Evolutionary conservation across 2,329 filamentous ascomycete genomes (phyloP).

Genomic region (Ceratocystis ficicola): DNA sequence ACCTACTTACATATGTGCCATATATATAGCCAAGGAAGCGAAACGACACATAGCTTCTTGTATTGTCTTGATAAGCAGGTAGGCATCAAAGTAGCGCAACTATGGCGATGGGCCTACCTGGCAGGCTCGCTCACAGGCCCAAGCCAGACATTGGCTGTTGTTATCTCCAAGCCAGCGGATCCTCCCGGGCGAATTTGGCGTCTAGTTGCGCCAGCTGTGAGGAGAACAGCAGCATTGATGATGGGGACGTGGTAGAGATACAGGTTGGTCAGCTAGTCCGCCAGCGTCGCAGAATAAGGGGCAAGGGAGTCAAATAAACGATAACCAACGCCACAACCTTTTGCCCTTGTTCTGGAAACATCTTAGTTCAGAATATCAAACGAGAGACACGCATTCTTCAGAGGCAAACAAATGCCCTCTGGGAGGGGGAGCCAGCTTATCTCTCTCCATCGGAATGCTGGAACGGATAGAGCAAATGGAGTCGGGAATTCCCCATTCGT

Average conservation of each 20-base stretch:
- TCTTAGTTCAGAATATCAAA: not conserved
- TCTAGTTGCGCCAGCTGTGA: not conserved
- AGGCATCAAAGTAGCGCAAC: not conserved
- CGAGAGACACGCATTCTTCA: constrained; percentile 12
- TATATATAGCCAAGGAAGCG: too few relatives aligned
- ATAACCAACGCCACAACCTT: not conserved
- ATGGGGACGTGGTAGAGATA: not conserved
- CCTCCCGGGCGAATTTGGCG: not conserved
- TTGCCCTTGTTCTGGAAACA: not conserved
- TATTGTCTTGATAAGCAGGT: not conserved
- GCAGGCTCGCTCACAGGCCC: not conserved
- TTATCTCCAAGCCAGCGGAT: constrained; percentile 1
- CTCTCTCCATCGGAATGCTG: not conserved
- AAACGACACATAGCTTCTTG: not conserved
- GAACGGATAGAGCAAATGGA: not conserved
- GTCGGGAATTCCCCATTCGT: not conserved
- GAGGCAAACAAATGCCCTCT: not conserved
- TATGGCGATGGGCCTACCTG: not conserved
- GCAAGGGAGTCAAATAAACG: not conserved
- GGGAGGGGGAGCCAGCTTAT: too few relatives aligned
- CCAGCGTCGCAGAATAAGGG: not conserved
- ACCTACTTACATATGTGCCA: too few relatives aligned
- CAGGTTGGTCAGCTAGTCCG: not conserved
- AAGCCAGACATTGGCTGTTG: not conserved
- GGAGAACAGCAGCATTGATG: not conserved